phyloP scores from a whole-genome alignment of 2,329 filamentous ascomycete genomes.

The Penicillium sclerotigenum region DNA sequence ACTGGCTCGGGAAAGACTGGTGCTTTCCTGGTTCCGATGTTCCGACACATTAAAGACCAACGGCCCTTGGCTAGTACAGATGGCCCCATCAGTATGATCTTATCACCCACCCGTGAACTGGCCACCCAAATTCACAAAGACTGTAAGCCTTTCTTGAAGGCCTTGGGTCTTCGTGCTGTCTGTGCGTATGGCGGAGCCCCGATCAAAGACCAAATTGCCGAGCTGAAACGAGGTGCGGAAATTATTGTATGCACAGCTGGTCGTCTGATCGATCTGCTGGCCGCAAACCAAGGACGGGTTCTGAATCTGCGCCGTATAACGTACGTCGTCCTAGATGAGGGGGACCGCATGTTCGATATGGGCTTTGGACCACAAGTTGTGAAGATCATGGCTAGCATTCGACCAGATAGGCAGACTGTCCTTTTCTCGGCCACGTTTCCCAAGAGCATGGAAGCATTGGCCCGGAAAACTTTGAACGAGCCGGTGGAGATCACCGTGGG shows the following conservation, averaged over 20 bases:
- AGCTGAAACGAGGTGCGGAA: slow-evolving; percentile 90
- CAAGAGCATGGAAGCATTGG: slow-evolving; percentile 83
- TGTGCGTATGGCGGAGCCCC: slow-evolving; percentile 94
- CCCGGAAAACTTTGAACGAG: slow-evolving; percentile 79
- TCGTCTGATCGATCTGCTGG: slow-evolving; percentile 90
- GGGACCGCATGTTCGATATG: slow-evolving; percentile 99
- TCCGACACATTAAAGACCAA: slow-evolving; percentile 95
- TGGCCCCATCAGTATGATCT: slow-evolving; percentile 81
- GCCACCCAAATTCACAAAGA: slow-evolving; percentile 92
- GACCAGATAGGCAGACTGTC: slow-evolving; percentile 89
- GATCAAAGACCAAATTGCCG: slow-evolving; percentile 96
- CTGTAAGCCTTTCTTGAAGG: slow-evolving; percentile 90
- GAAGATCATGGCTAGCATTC: slow-evolving; percentile 89
- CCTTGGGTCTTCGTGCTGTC: slow-evolving; percentile 77
- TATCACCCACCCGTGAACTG: slow-evolving; percentile 92
- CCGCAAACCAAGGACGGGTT: slow-evolving; percentile 89
- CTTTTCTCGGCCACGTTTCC: slow-evolving; percentile 97
- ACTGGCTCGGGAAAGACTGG: slow-evolving; percentile 97
- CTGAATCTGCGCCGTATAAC: slow-evolving; percentile 86
- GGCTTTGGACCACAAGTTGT: slow-evolving; percentile 97
- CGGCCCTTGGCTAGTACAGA: slow-evolving; percentile 75
- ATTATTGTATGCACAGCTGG: slow-evolving; percentile 94
- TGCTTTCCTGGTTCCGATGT: slow-evolving; percentile 94
- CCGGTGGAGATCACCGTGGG: slow-evolving; percentile 92
- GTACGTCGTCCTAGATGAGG: slow-evolving; percentile 94